Base-by-base conservation (phyloP, 2,329 filamentous ascomycete genomes). In the Stagonosporopsis tanaceti region DNA sequence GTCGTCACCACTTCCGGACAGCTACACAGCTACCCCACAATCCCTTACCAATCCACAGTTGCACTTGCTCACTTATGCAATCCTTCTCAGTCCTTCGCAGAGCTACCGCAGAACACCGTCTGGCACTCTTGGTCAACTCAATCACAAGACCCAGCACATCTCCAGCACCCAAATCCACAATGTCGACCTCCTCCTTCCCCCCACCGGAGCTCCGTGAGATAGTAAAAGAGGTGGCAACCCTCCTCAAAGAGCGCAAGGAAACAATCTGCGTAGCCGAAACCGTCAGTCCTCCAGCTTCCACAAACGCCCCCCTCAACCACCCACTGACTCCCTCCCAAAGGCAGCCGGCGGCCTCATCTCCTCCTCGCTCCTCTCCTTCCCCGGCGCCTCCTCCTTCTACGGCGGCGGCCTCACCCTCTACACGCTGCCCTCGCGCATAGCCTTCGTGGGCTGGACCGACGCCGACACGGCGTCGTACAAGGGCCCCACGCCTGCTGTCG, bases 331-430 rank as follows among this genome's bases (percentile, higher is more conserved):
- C 32, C 34, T n/a, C n/a, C 20, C n/a, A 25, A 54, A 85, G 82
- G 86, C 86, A 45, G 84, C 86, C 8, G 87, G 87, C 32, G 87
- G 87, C 14, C 79, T 89, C 28, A 83, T 88, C 56, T 86, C 84
- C 44, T 82, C 85, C 25, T 79, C 82, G 39, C 76, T 89, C 20
- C 81, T 89, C 56, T 81, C 84, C 52, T 81, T 78, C 15, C 84
- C 86, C 0, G 87, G 87, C 35, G 86, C 87, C 17, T 85, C 81
- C 6, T 71, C 73, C 14, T 80, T 85, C 70, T 89, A 87, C 78
- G 81, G 81, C 62, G 86, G 87, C 53, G 87, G 87, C n/a, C 74
- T 88, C 32, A 88, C 85, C 0, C 78, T 87, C 39, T 87, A 87
- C 76, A 87, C 85, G 0, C 79, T 87, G 22, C 80, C 82, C 59